These are phyloP conservation scores for Candida wancherniae DNA, from an alignment of 805 yeast species.

Conservation along the genomic window DNA sequence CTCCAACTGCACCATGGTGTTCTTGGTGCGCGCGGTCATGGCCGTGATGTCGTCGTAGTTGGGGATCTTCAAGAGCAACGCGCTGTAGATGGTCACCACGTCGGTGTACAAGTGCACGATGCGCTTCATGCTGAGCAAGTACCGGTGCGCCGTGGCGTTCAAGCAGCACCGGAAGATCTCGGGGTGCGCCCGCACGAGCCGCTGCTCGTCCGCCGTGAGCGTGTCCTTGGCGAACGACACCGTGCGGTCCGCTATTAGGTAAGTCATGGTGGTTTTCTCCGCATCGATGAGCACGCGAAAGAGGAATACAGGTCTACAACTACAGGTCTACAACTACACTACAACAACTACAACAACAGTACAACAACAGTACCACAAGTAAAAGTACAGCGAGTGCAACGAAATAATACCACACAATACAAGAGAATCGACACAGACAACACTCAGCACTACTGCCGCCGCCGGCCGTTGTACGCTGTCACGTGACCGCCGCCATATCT, in stretches of 20 bases:
- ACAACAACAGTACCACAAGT: no score
- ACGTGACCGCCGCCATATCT: conserved; percentile 3
- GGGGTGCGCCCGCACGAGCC: conserved; percentile 25
- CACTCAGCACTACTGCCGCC: no score
- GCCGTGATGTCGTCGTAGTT: conserved; percentile 37
- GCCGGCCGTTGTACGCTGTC: conserved; percentile 1
- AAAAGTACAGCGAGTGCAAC: no score
- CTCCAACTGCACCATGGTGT: conserved; percentile 24
- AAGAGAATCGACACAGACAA: no score
- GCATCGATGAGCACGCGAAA: no score
- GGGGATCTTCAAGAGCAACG: conserved; percentile 35
- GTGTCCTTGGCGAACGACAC: conserved; percentile 21
- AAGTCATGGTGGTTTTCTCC: conserved; percentile 35
- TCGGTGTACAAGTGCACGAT: conserved; percentile 35
- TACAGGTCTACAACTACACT: no score
- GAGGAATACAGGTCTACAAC: no score
- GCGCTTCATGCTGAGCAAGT: conserved; percentile 25
- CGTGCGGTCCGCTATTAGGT: conserved; percentile 33
- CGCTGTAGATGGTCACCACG: conserved; percentile 35
- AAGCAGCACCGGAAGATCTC: conserved; percentile 31
- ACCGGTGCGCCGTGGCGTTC: conserved; percentile 25
- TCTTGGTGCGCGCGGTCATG: conserved; percentile 24
- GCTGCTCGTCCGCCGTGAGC: conserved; percentile 21
- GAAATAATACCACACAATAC: no score
- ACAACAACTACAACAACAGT: no score